Base-by-base conservation (phyloP, 139 green algal species). In the Bryopsis sp. region DNA sequence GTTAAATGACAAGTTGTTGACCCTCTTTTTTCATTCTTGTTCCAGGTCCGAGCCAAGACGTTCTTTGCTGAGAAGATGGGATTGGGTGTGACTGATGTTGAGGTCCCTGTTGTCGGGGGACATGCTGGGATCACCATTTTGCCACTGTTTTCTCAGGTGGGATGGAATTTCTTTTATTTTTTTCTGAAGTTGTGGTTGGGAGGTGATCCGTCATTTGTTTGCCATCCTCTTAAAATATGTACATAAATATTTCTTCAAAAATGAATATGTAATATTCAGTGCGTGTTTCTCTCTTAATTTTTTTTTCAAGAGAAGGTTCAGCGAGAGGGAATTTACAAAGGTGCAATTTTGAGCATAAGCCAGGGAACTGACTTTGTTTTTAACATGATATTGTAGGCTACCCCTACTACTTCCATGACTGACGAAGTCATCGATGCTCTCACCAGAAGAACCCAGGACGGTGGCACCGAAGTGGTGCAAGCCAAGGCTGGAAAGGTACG, bases 91-190 rank as follows among this genome's bases (percentile, higher is more conserved):
- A 64, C 78, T 28, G 75, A 84, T 1, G 92, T 98, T 31, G 91
- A 97, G 68, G 84, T 99, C 58, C 95, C 95, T 3, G 95, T 99
- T 33, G 78, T 99, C 26, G 95, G 95, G 29, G 95, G 95, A 37
- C 95, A 99, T 78, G 95, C 95, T 0, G 95, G 95, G 62, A 78
- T 95, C 71, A 99, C 95, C 76, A 99, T 99, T 81, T 84, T 99
- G 72, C 95, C 95, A 0, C 86, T 99, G 11, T 96, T 98, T 80
- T 96, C 86, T 29, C 94, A 99, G 85, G 90, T 86, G 31, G 1
- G 48, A 61, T 11, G 5, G n/a, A 8, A 11, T 7, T 61, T 26
- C 43, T 50, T 11, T 50, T 26, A 11, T 50, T 50, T 50, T 50
- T 11, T 26, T 50, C 15, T 11, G 15, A 50, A 26, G 43, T 26